Conservation (phyloP, 441 rosid genomes). For the Pelargonium cotyledonis region DNA sequence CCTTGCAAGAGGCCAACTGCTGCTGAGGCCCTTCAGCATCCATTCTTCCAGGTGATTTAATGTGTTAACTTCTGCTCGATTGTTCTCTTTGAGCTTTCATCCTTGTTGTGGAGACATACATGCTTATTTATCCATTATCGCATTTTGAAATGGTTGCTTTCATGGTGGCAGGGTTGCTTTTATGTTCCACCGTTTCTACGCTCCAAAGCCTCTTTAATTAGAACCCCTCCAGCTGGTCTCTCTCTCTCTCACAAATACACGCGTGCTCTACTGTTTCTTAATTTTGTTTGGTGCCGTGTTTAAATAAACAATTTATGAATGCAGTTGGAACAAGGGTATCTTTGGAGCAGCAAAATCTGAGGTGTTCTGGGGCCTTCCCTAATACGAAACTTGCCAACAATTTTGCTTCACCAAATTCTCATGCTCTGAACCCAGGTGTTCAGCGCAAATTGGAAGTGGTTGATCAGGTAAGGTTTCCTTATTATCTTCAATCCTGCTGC, state of each 20-base stretch:
- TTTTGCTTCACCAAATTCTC: conserved; percentile 37
- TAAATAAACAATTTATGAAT: background rate
- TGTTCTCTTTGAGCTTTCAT: background rate
- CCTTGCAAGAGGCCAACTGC: conserved; percentile 80
- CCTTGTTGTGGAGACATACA: background rate
- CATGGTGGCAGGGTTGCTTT: conserved; percentile 57
- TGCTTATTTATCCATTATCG: background rate
- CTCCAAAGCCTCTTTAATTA: conserved; percentile 34
- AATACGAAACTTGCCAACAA: conserved; percentile 39
- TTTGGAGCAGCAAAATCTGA: conserved; percentile 43
- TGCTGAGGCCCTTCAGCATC: conserved; percentile 81
- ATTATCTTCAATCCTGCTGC: too few relatives aligned
- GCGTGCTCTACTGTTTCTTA: too few relatives aligned
- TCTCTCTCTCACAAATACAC: background rate
- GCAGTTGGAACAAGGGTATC: conserved; percentile 46
- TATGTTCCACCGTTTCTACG: conserved; percentile 90
- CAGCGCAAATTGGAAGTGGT: conserved; percentile 58
- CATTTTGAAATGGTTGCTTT: background rate
- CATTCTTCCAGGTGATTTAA: conserved; percentile 71
- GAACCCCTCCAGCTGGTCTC: conserved; percentile 79
- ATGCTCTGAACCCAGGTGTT: conserved; percentile 43
- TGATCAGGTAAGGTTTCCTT: conserved; percentile 30
- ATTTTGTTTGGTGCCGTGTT: background rate
- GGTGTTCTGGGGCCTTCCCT: conserved; percentile 37
- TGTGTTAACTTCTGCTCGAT: background rate